Base-by-base conservation (phyloP, 106 monocot genomes). In the Ottelia alismoides region DNA sequence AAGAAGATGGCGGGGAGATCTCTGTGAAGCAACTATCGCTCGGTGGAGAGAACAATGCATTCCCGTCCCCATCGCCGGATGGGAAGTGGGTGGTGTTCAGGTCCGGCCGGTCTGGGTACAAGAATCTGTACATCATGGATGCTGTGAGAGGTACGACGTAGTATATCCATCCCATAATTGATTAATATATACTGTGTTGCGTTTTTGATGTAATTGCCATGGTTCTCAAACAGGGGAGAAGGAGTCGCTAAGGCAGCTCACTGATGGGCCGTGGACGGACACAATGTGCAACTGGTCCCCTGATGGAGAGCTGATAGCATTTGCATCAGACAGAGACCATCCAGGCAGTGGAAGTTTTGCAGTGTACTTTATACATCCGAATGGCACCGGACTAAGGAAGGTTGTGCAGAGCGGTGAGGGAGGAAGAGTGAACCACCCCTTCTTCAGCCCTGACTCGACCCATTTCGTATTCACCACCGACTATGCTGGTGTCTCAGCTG, bases 51-150 rank as follows among this genome's bases (percentile, higher is more conserved):
- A 96, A 96, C 78, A 96, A 96, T 7, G 96, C 88, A 2, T 96
- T 96, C 63, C 88, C 96, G 27, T 96, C 84, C 0, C 81, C 96
- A 11, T 88, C 96, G 1, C 88, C 96, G 0, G 88, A 96, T 20
- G 96, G 96, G 22, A 78, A 85, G 28, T 88, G 71, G 80, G 63
- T 96, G 18, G 96, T 96, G 19, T 96, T 96, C 64, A 74, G 88
- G 1, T 89, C 96, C 0, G 88, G 88, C 6, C 72, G 88, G 20
- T 81, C 88, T 0, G 84, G 85, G 26, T 72, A 89, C 70, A 96
- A 96, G 71, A 96, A 96, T 62, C 78, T 96, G 11, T 96, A 96
- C 71, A 60, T 96, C 9, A 88, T 89, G 81, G 96, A 96, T n/a
- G 77, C 85, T 0, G 59, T 70, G 45, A 58, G 77, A 20, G n/a